These are phyloP conservation scores for Zasmidium cellare DNA, from an alignment of 2,329 filamentous ascomycete genomes.

Conservation along the genomic window DNA sequence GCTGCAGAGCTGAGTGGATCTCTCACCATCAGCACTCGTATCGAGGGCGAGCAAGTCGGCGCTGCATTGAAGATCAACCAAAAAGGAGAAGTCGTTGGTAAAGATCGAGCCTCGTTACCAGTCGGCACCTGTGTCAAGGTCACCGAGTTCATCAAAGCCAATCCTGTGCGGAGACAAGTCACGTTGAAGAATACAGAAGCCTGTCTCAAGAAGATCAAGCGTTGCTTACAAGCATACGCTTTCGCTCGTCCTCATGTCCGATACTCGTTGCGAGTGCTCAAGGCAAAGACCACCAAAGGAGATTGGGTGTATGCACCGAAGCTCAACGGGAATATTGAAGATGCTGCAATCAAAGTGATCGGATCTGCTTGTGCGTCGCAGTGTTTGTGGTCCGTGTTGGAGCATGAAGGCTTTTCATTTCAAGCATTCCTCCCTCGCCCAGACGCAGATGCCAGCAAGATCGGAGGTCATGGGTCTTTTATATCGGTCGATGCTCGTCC, in stretches of 20 bases:
- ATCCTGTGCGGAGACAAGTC: slow-evolving; percentile 65
- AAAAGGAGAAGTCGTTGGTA: slow-evolving; percentile 44
- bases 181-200: slow-evolving; percentile 60
- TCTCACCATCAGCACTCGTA: slow-evolving; percentile 64
- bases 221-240: slow-evolving; percentile 63
- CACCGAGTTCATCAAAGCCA: slow-evolving; percentile 57
- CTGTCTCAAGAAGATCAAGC: slow-evolving; percentile 58
- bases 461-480: slow-evolving; percentile 51
- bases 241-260: slow-evolving; percentile 65
- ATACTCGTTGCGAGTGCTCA: slow-evolving; percentile 61
- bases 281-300: slow-evolving; percentile 50
- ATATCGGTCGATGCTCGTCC: slow-evolving; percentile 70
- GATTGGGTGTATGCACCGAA: slow-evolving; percentile 66
- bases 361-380: slow-evolving; percentile 58
- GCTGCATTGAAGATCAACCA: slow-evolving; percentile 52
- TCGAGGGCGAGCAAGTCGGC: slow-evolving; percentile 61
- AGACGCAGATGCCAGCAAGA: slow-evolving; percentile 43
- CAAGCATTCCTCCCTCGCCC: slow-evolving; percentile 60
- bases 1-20: slow-evolving; percentile 59
- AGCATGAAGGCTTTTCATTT: slow-evolving; percentile 47
- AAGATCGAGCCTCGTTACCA: slow-evolving; percentile 54
- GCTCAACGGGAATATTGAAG: slow-evolving; percentile 49
- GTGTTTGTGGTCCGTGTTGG: slow-evolving; percentile 48
- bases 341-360: slow-evolving; percentile 62
- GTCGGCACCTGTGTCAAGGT: slow-evolving; percentile 70